Evolutionary conservation across 2,329 filamentous ascomycete species (phyloP).

Genomic region (Camillea tinctor): DNA sequence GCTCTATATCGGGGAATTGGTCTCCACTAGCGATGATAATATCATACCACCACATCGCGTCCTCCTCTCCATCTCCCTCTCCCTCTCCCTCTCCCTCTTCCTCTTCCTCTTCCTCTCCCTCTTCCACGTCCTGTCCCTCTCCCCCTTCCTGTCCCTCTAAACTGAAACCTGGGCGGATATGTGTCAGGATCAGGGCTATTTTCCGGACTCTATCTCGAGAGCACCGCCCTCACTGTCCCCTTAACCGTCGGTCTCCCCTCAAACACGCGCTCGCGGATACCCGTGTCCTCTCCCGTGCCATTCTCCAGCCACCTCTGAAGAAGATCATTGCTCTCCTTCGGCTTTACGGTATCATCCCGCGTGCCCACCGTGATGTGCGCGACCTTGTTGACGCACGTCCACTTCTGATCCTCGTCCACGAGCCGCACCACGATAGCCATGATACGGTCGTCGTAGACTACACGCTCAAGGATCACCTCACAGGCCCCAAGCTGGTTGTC

Average conservation of each 20-base stretch:
- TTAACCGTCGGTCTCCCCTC: conserved; percentile 47
- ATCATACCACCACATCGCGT: too few relatives aligned
- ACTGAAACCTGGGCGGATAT: background rate
- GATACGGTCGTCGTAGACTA: conserved; percentile 82
- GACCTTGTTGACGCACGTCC: conserved; percentile 73
- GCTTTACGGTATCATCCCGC: conserved; percentile 70
- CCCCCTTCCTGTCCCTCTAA: background rate
- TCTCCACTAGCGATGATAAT: too few relatives aligned
- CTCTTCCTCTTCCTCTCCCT: conserved; percentile 1
- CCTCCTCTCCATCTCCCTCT: too few relatives aligned
- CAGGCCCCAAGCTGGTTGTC: conserved; percentile 61
- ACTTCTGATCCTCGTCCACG: conserved; percentile 52
- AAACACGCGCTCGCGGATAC: conserved; percentile 49
- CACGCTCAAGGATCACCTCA: conserved; percentile 61
- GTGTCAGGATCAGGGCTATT: background rate
- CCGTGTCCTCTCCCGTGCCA: conserved; percentile 43
- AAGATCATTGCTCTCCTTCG: conserved; percentile 90
- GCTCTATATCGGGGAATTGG: too few relatives aligned
- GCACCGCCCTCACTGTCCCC: conserved; percentile 48
- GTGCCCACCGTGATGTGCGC: conserved; percentile 93
- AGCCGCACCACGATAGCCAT: conserved; percentile 90
- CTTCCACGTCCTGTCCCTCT: background rate
- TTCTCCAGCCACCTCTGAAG: conserved; percentile 70
- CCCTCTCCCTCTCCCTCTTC: too few relatives aligned
- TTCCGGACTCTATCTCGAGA: conserved; percentile 41